Conservation (phyloP, 176 grass and related monocot species). For the Phragmites australis region DNA sequence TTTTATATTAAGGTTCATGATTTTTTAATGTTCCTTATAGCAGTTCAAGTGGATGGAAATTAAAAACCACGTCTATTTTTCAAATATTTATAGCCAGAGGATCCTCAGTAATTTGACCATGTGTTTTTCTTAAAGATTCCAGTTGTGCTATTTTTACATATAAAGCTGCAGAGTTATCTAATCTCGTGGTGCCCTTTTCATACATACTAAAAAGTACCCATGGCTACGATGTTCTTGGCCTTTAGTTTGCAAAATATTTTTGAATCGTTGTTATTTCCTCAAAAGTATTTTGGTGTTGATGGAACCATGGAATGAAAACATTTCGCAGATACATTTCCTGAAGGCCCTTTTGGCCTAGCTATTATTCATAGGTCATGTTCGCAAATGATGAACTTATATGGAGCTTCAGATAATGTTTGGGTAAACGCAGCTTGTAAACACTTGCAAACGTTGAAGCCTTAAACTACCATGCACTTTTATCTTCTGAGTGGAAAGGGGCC, state of each 20-base stretch:
- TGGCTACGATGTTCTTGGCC: not conserved
- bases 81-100: not conserved
- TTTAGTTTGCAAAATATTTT: not conserved
- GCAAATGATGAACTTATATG: not conserved
- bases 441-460: not conserved
- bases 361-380: not conserved
- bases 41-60: constrained; percentile 8
- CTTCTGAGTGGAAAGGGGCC: not conserved
- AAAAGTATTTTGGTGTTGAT: not conserved
- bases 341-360: not conserved
- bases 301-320: not conserved
- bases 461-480: not conserved
- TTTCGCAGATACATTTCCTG: not conserved
- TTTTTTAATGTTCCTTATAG: not conserved
- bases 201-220: not conserved
- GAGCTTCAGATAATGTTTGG: not conserved
- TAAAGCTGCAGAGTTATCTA: not conserved
- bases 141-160: not conserved
- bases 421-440: not conserved
- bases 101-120: not conserved
- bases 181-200: not conserved
- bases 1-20: not conserved
- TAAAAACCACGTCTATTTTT: not conserved
- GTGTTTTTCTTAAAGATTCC: not conserved
- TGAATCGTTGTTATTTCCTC: not conserved